Evolutionary conservation across 75 land plant genomes (phyloP), one percentile per base, ranked within the genome.

Genomic region (Picea glauca): DNA sequence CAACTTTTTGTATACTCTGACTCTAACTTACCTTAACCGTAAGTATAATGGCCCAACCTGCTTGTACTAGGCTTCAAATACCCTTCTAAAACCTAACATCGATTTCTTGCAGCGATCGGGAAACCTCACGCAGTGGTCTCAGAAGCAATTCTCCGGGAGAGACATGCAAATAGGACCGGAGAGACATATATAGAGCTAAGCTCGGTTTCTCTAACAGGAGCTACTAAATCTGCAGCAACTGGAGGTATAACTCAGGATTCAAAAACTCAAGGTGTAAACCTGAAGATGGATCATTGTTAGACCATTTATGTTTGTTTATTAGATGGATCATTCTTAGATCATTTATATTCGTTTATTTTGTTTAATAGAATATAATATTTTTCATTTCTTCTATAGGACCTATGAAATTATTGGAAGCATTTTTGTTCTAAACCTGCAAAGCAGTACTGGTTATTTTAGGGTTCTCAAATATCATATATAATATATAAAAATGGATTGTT

Each of bases 11-110:
- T 89, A 76, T 62, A 78, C 85, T 63, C 2, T 89, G 30, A 76
- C 88, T 74, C 75, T 91, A 14, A 60, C 81, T 6, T 83, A 56
- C 65, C 89, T 91, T 21, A 78, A 87, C 14, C 88, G 93, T 89
- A 72, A 75, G 94, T 83, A 30, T 57, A 35, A 70, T 70, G 13
- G 3, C 21, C 50, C 21, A 21, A 43, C 21, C 54, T 43, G 43
- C 40, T 46, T 70, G 18, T 26, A n/a, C n/a, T 46, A 43, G n/a
- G n/a, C 18, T 70, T 70, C 50, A 26, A 43, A 0, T 43, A 7
- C 56, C 56, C 9, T 9, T 50, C 56, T 50, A 50, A 50, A 9
- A 50, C 56, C 56, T 50, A 12, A 50, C 12, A 50, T 50, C 12
- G 11, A 50, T 50, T 32, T 31, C 26, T 33, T 79, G 32, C 83